A percentile compares a stretch with the other conserved stretches of the same genome.
Evolutionary conservation across 352 stramenopile species (phyloP).

Genomic region (Pythium dissimile): DNA sequence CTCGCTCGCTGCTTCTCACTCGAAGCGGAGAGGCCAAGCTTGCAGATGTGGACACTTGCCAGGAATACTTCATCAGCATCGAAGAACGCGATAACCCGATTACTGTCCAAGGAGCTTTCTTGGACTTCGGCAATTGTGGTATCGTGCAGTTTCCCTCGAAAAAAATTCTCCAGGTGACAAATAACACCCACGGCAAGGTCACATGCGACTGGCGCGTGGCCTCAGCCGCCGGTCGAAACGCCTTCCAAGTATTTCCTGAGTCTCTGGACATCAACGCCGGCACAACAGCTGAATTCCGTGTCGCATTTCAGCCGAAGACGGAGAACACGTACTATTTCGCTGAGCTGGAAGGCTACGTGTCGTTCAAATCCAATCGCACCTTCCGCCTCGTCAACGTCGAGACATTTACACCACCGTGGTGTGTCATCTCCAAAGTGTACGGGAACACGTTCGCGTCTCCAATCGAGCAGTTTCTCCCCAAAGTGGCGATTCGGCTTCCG

Average conservation of each 20-base stretch:
- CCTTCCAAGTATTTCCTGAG: conserved; percentile 75
- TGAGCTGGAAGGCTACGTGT: conserved; percentile 86
- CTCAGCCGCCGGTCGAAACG: conserved; percentile 6
- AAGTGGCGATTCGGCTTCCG: conserved; percentile 56
- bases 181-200: conserved; percentile 87
- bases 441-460: conserved; percentile 88
- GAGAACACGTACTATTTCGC: conserved; percentile 89
- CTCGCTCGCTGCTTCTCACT: conserved; percentile 52
- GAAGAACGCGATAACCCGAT: conserved; percentile 61
- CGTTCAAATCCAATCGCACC: conserved; percentile 91
- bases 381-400: conserved; percentile 93
- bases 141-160: conserved; percentile 58
- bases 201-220: conserved; percentile 71
- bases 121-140: conserved; percentile 81
- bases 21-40: conserved; percentile 81
- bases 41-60: conserved; percentile 61
- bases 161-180: conserved; percentile 76
- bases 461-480: conserved; percentile 87
- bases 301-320: conserved; percentile 75
- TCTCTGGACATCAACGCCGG: conserved; percentile 79
- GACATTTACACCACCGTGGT: conserved; percentile 91
- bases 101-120: conserved; percentile 29
- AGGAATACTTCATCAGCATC: conserved; percentile 82
- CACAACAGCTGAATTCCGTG: conserved; percentile 66
- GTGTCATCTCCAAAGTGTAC: conserved; percentile 55